Conservation (phyloP, 495 filamentous ascomycete species). For the Aspergillus egyptiacus region DNA sequence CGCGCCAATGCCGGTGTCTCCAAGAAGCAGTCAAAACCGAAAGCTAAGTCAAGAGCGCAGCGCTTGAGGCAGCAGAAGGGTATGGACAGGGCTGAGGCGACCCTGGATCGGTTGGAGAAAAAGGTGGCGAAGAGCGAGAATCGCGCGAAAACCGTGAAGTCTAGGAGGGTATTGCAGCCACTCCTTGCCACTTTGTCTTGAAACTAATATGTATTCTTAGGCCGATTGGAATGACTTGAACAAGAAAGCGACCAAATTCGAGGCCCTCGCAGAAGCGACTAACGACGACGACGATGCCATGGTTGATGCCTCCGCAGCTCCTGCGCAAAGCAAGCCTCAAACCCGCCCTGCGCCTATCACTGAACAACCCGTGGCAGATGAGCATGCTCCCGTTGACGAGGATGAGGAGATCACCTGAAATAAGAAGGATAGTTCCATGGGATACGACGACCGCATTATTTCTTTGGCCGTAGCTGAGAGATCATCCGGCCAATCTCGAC, state of each 20-base stretch:
- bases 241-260: conserved; percentile 28
- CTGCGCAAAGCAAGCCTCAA: conserved; percentile 16
- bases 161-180: conserved; percentile 31
- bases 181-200: conserved; percentile 1
- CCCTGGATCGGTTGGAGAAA: conserved; percentile 61
- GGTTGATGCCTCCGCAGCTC: conserved; percentile 26
- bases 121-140: conserved; percentile 64
- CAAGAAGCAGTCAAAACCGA: conserved; percentile 60
- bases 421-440: conserved; percentile 3
- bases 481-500: conserved; percentile 60
- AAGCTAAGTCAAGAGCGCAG: conserved; percentile 57
- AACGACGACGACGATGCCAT: conserved; percentile 30
- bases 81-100: conserved; percentile 65
- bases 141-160: conserved; percentile 52
- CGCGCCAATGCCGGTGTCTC: conserved; percentile 56
- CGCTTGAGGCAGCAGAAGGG: conserved; percentile 62
- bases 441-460: conserved; percentile 26
- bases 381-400: conserved; percentile 28
- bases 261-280: conserved; percentile 23
- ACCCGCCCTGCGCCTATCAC: conserved; percentile 10
- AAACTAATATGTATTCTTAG: conserved; percentile 24
- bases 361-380: conserved; percentile 16
- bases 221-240: conserved; percentile 42
- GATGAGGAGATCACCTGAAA: conserved; percentile 44
- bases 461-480: conserved; percentile 46